Percentiles rank a stretch among this genome's conserved stretches.
phyloP scores from a whole-genome alignment of 2,329 filamentous ascomycete genomes.

The Colletotrichum noveboracense region DNA sequence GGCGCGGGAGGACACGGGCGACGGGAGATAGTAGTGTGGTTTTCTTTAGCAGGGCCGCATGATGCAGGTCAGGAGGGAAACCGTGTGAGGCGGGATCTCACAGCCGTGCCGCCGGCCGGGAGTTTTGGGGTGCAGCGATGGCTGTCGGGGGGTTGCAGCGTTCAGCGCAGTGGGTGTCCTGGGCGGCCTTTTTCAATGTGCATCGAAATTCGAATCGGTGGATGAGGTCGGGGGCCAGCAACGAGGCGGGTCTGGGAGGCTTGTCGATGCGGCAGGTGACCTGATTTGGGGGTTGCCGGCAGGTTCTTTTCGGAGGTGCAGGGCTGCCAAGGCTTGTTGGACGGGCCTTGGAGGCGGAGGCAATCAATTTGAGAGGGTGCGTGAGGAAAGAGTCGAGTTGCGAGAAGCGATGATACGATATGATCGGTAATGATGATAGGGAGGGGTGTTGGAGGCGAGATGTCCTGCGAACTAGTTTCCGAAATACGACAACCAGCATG shows the following conservation, averaged over 20 bases:
- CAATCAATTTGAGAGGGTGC: neutral
- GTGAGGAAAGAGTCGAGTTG: neutral
- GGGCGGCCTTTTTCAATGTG: neutral
- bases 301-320: conserved; percentile 3
- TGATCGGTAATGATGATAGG: neutral
- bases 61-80: conserved; percentile 9
- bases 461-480: neutral
- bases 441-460: neutral
- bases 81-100: neutral
- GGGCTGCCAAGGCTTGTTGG: neutral
- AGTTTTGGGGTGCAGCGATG: neutral
- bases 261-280: conserved; percentile 7
- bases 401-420: neutral
- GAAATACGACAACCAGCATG: neutral
- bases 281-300: conserved; percentile 12
- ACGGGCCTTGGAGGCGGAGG: neutral
- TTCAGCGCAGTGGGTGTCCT: neutral
- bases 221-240: neutral
- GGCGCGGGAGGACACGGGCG: neutral
- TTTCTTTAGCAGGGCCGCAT: conserved; percentile 15
- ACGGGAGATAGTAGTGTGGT: neutral
- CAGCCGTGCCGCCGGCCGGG: conserved; percentile 2
- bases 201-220: neutral
- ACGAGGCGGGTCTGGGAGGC: conserved; percentile 1
- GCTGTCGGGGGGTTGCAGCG: neutral